Evolutionary conservation across 1,284 basidiomycete genomes (phyloP), one percentile per base, ranked within the genome.

Genomic region (Cerrena zonata): DNA sequence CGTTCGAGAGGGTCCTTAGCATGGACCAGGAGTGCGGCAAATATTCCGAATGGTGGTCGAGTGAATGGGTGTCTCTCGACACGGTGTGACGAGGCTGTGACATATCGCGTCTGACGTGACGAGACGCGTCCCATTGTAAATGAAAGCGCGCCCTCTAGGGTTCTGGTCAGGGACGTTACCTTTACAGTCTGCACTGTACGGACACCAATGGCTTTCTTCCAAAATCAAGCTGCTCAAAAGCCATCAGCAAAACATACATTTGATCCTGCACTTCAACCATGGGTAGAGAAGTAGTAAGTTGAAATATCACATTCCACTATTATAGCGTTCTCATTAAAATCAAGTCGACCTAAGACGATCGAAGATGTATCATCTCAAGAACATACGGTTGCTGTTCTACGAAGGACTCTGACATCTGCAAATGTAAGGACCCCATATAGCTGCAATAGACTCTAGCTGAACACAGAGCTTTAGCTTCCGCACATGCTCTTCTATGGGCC

Each of bases 401-500:
- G 80, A 53, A 98, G 97, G 71, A 91, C 94, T 0, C 74, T 99
- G 44, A 84, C 85, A 2, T 94, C 91, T 18, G 89, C 91, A 37
- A 99, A 99, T 72, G 94, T 96, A 63, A 46, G 58, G 26, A 49
- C 12, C 18, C 24, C 24, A 37, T 53, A 27, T 11, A 11, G 19
- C 12, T 49, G 13, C 11, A 37, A 19, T n/a, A 19, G 49, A 30
- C 43, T 40, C 49, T 24, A 2, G 49, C 21, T 13, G 36, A 34
- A 30, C 10, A 34, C 25, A n/a, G 15, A 34, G 30, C 7, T 34
- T 15, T 19, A 99, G 95, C 78, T 99, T 43, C 95, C 96, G 1
- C 96, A 99, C 65, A 99, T 99, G 95, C 77, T 99, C 47, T 99
- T 99, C 75, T 99, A 99, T 61, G 96, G 96, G 0, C 96, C 96